Evolutionary conservation across 2,329 filamentous ascomycete genomes (phyloP).

Genomic region (Neonectria hederae): DNA sequence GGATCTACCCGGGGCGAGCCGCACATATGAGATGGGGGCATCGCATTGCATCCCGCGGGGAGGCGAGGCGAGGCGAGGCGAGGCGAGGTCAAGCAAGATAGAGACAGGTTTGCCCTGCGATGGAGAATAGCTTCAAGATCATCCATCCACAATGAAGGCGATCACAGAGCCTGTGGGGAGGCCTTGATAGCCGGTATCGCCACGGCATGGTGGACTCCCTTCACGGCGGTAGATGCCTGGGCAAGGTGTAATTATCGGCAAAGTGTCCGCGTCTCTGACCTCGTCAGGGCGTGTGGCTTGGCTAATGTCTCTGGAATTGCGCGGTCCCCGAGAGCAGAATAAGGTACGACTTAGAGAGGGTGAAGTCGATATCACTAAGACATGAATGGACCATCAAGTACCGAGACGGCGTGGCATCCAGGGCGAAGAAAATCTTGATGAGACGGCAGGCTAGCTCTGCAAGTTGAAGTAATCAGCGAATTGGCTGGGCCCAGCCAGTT

Average conservation of each 20-base stretch:
- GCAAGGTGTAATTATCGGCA: not conserved
- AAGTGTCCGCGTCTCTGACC: not conserved
- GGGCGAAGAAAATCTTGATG: slow-evolving; percentile 6
- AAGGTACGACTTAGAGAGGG: slow-evolving; percentile 1
- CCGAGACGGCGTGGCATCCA: slow-evolving; percentile 12
- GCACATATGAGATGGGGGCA: slow-evolving; percentile 3
- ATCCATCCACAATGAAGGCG: not conserved
- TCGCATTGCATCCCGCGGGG: not conserved
- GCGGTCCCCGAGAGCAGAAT: slow-evolving; percentile 1
- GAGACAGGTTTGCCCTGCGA: not conserved
- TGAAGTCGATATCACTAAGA: slow-evolving; percentile 6
- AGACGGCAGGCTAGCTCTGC: slow-evolving; percentile 3
- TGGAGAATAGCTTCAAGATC: not conserved
- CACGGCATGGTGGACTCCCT: slow-evolving; percentile 9
- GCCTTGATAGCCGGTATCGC: slow-evolving; percentile 14
- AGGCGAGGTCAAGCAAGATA: slow-evolving; percentile 2
- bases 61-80: not conserved
- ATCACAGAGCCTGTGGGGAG: not conserved
- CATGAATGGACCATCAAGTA: slow-evolving; percentile 3
- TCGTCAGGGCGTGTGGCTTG: slow-evolving; percentile 1
- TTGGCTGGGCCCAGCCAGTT: not conserved
- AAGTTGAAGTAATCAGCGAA: slow-evolving; percentile 1
- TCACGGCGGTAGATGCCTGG: slow-evolving; percentile 4
- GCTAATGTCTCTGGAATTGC: slow-evolving; percentile 12
- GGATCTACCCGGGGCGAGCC: slow-evolving; percentile 22